A percentile compares a stretch with the other conserved stretches of the same genome.
phyloP scores from a whole-genome alignment of 129 eudicot species.

The Silybum marianum region DNA sequence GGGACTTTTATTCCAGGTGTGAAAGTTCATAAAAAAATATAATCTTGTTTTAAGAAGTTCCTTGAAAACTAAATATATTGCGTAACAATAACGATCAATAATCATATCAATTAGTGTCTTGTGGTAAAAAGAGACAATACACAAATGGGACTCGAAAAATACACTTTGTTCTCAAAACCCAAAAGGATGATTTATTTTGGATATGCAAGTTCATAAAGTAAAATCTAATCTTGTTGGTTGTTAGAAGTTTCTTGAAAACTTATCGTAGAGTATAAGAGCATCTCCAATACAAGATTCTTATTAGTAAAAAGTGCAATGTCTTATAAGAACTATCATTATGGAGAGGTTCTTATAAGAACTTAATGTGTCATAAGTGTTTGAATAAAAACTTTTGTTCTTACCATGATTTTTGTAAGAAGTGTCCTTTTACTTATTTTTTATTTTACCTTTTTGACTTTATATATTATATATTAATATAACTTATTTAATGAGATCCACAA shows the following conservation, averaged over 20 bases:
- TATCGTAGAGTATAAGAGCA: neutral
- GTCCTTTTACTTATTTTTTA: no score
- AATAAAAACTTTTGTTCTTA: no score
- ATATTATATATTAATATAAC: no score
- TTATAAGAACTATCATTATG: no score
- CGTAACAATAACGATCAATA: neutral
- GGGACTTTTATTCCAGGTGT: neutral
- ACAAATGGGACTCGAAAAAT: neutral
- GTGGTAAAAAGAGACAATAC: no score
- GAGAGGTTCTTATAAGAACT: no score
- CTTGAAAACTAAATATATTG: neutral
- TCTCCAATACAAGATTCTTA: no score
- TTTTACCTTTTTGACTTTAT: no score
- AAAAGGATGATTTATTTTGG: neutral
- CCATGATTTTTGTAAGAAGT: no score
- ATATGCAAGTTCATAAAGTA: neutral
- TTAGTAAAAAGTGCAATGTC: no score
- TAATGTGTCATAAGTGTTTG: no score
- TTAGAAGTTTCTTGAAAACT: neutral
- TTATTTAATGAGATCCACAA: no score
- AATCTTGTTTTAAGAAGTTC: neutral
- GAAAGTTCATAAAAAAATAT: neutral
- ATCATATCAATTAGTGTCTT: neutral
- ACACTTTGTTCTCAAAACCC: neutral
- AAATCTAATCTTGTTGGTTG: neutral